Percentiles rank a stretch among this genome's conserved stretches.
phyloP scores from a whole-genome alignment of 805 yeast species.

The Kazachstania martiniae region DNA sequence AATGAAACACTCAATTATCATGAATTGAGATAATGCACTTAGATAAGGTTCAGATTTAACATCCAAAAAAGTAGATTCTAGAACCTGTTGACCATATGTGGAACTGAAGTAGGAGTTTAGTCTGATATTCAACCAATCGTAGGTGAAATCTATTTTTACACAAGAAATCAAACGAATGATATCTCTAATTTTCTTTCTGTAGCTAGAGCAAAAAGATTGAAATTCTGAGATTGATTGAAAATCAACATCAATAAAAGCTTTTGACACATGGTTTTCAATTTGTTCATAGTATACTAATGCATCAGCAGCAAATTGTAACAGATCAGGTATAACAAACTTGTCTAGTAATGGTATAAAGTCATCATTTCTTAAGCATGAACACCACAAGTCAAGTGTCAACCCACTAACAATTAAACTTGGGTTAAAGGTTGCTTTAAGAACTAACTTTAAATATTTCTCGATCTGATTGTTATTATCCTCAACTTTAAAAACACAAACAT shows the following conservation, averaged over 20 bases:
- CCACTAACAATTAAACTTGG: conserved; percentile 87
- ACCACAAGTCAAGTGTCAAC: conserved; percentile 88
- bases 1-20: conserved; percentile 78
- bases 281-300: conserved; percentile 66
- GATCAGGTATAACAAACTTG: conserved; percentile 44
- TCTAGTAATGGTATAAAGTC: conserved; percentile 42
- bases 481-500: conserved; percentile 47
- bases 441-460: conserved; percentile 57
- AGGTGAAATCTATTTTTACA: conserved; percentile 69
- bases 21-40: conserved; percentile 71
- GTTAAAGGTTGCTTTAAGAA: conserved; percentile 70
- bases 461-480: conserved; percentile 42
- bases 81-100: conserved; percentile 52
- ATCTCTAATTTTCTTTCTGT: conserved; percentile 78
- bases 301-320: conserved; percentile 67
- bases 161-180: conserved; percentile 82
- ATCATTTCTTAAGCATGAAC: conserved; percentile 74
- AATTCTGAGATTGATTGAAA: conserved; percentile 81
- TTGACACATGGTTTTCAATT: conserved; percentile 53
- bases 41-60: conserved; percentile 58
- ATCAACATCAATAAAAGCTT: conserved; percentile 66
- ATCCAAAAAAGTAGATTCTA: conserved; percentile 43
- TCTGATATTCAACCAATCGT: conserved; percentile 70
- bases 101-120: conserved; percentile 65
- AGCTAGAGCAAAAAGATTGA: conserved; percentile 64